phyloP scores from a whole-genome alignment of 495 filamentous ascomycete species.

The Penicillium arizonense region DNA sequence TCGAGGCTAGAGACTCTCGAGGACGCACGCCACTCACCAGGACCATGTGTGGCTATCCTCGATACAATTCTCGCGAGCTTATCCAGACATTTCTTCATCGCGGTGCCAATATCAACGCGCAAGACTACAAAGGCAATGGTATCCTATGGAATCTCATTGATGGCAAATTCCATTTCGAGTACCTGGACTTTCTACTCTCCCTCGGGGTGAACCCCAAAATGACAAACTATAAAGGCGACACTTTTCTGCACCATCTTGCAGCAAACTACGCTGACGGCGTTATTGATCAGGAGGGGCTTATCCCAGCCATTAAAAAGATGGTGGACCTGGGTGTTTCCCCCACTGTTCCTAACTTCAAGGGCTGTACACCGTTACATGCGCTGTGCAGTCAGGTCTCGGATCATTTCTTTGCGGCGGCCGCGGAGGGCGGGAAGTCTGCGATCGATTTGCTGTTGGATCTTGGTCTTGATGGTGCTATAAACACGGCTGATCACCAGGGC shows the following conservation, averaged over 20 bases:
- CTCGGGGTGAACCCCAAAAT: constrained; percentile 11
- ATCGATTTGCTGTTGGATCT: constrained; percentile 13
- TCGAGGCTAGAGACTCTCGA: constrained; percentile 19
- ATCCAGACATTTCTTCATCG: constrained; percentile 3
- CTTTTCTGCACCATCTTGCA: constrained; percentile 12
- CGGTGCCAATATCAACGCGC: constrained; percentile 19
- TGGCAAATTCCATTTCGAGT: background rate
- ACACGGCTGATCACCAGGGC: constrained; percentile 16
- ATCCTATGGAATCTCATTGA: constrained; percentile 12
- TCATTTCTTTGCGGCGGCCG: constrained; percentile 4
- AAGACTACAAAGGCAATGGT: constrained; percentile 22
- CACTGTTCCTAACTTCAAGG: constrained; percentile 14
- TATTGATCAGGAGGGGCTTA: background rate
- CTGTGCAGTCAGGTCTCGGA: constrained; percentile 11
- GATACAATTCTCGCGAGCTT: constrained; percentile 7
- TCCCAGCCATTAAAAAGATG: background rate
- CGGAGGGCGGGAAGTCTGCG: background rate
- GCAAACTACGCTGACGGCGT: constrained; percentile 1
- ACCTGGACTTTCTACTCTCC: constrained; percentile 8
- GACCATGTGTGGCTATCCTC: constrained; percentile 2
- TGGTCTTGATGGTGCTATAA: background rate
- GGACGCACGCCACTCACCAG: constrained; percentile 17
- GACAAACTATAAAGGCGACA: constrained; percentile 17
- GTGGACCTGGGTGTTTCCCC: constrained; percentile 11
- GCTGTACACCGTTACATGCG: constrained; percentile 25